Evolutionary conservation across 116 monocot species (phyloP), one percentile per base, ranked within the genome.

Genomic region (Cymodocea nodosa): DNA sequence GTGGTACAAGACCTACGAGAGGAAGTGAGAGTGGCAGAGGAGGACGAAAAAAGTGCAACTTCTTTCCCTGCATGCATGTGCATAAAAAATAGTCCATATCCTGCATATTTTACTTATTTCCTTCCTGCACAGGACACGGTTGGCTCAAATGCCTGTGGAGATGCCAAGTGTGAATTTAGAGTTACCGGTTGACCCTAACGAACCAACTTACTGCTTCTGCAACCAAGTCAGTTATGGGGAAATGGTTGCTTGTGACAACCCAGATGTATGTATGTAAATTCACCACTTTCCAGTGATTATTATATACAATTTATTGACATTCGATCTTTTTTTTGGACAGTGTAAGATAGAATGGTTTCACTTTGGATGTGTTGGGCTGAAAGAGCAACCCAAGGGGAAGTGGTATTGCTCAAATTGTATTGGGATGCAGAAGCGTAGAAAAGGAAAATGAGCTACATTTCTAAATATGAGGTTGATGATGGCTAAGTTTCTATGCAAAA

Each of bases 271-370:
- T 52, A 17, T 35, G 14, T 50, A 48, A 57, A 18, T 15, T 62
- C 6, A 6, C 18, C 37, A 17, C 17, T 62, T 62, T 8, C 18
- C n/a, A 40, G 19, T 36, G 39, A 39, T 36, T 44, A 37, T 19
- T 18, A n/a, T 36, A n/a, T n/a, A n/a, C n/a, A n/a, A n/a, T 35
- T 60, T 17, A 35, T 23, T 25, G 14, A 25, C 13, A 14, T 34
- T 64, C 50, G 35, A 53, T 17, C 9, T 52, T 13, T 63, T 30
- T 19, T 51, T 35, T 63, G 40, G 2, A 30, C 89, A 98, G 97
- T 98, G 97, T 82, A 91, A 91, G 82, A 98, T 98, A 40, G 92
- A 98, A 67, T 98, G 97, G 97, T 91, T 88, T 66, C 97, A 98
- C 65, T 98, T 82, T 24, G 85, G 81, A 51, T 97, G 97, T 51